Percentiles rank a stretch among this genome's conserved stretches.
These are phyloP conservation scores for Acacia pycnantha DNA, from an alignment of 331 rosid genomes.

Conservation along the genomic window DNA sequence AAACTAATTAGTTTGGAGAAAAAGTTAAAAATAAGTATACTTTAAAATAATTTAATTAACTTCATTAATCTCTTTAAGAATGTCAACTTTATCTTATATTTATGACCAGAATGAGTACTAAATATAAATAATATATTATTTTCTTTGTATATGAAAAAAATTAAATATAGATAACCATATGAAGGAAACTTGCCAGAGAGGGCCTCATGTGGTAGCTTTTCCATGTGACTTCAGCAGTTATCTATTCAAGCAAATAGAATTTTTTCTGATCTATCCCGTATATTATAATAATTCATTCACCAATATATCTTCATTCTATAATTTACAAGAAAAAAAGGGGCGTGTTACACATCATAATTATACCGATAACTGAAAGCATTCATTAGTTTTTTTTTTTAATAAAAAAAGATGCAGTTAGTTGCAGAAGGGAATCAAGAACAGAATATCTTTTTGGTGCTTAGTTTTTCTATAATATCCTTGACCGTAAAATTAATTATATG, in stretches of 20 bases:
- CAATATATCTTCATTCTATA: neutral
- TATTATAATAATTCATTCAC: neutral
- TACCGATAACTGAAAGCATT: neutral
- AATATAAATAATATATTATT: too few relatives aligned
- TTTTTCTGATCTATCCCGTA: neutral
- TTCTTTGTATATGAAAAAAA: too few relatives aligned
- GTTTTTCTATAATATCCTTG: constrained; percentile 30
- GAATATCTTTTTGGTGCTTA: constrained; percentile 13
- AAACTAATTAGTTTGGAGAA: too few relatives aligned
- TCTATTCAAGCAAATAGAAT: neutral
- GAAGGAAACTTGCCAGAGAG: neutral
- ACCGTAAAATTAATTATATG: constrained; percentile 23
- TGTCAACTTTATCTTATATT: too few relatives aligned
- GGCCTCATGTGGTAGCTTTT: neutral
- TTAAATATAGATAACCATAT: neutral
- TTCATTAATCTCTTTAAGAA: too few relatives aligned
- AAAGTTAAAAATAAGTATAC: too few relatives aligned
- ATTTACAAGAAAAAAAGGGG: neutral
- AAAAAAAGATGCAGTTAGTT: neutral
- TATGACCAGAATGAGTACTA: too few relatives aligned
- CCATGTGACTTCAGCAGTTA: neutral
- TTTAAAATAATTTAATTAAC: too few relatives aligned
- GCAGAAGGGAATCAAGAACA: constrained; percentile 15
- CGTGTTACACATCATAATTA: neutral
- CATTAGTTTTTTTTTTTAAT: neutral